A percentile compares a stretch with the other conserved stretches of the same genome.
Evolutionary conservation across 352 stramenopile genomes (phyloP).

Genomic region (Phytophthora rubi): DNA sequence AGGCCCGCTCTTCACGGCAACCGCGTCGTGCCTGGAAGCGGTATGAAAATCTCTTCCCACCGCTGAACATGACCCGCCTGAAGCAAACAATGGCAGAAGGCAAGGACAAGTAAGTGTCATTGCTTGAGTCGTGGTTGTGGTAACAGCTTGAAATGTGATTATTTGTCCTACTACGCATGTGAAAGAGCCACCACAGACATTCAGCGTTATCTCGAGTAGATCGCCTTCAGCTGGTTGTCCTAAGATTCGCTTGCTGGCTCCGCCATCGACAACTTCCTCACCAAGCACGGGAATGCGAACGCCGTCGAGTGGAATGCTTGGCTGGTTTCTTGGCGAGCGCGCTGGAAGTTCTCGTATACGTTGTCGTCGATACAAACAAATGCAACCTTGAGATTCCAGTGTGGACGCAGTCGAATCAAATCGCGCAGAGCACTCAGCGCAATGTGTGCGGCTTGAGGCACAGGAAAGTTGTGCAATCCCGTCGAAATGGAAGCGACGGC

Average conservation of each 20-base stretch:
- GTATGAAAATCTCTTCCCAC: conserved; percentile 52
- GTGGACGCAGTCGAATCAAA: conserved; percentile 36
- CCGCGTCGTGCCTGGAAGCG: conserved; percentile 43
- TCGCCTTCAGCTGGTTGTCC: not conserved
- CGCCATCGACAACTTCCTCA: conserved; percentile 13
- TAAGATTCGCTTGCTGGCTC: conserved; percentile 5
- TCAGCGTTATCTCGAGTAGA: not conserved
- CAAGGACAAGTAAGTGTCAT: conserved; percentile 17
- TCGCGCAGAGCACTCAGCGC: conserved; percentile 53
- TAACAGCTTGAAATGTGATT: conserved; percentile 1
- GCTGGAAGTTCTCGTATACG: conserved; percentile 42
- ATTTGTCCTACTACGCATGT: not conserved
- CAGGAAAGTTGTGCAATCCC: conserved; percentile 41
- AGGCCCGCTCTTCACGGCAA: conserved; percentile 9
- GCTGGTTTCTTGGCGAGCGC: conserved; percentile 23
- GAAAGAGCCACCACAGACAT: not conserved
- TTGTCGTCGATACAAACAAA: conserved; percentile 65
- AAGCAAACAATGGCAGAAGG: conserved; percentile 40
- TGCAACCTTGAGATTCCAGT: conserved; percentile 48
- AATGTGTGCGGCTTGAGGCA: conserved; percentile 42
- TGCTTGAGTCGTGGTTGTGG: not conserved
- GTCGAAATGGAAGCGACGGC: conserved; percentile 69
- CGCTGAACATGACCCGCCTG: conserved; percentile 48
- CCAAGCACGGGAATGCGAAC: conserved; percentile 21
- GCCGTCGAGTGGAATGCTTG: conserved; percentile 21